Base-by-base conservation (phyloP, 2,329 filamentous ascomycete genomes). In the Cytospora paraplurivora region DNA sequence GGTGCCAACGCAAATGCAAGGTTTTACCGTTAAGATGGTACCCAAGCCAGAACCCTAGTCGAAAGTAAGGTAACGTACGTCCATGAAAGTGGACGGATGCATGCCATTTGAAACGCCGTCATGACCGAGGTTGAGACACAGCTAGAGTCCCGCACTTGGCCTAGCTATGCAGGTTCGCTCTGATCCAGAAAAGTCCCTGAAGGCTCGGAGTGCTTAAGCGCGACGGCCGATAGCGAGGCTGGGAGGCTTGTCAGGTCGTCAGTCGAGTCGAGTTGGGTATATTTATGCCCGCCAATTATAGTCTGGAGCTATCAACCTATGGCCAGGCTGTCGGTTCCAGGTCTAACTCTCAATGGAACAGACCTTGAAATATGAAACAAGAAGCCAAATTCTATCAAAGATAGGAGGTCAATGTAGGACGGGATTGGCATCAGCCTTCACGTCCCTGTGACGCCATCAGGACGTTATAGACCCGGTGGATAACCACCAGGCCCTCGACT, bases 181-280 rank as follows among this genome's bases (percentile, higher is more conserved):
- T 32, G 37, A 52, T 12, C 37, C 35, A 44, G 52, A 49, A 15
- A 38, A 34, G 38, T 49, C 37, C 41, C 2, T 47, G 38, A 58
- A 50, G 44, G 41, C 41, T 56, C 47, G 41, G 37, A 60, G 50
- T 35, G 37, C 44, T 21, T 17, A 56, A 32, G 52, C n/a, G 44
- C 57, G 44, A 44, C 38, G 38, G 15, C 7, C 50, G 34, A 27
- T 33, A 34, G 33, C 38, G 38, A 44, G 38, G 3, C n/a, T 1
- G 8, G 6, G 12, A n/a, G 17, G 17, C 41, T 44, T 6, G 41
- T 19, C 41, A 56, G 12, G 55, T 59, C 32, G 35, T 21, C 57
- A 53, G 62, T 51, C 58, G 62, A 55, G 62, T 59, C 54, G 47
- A 52, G 13, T 47, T 55, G 62, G 62, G 58, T 58, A 62, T 64